Evolutionary conservation across 164 flowering plant species (phyloP), one percentile per base, ranked within the genome.

Genomic region (Nymphaea colorata): DNA sequence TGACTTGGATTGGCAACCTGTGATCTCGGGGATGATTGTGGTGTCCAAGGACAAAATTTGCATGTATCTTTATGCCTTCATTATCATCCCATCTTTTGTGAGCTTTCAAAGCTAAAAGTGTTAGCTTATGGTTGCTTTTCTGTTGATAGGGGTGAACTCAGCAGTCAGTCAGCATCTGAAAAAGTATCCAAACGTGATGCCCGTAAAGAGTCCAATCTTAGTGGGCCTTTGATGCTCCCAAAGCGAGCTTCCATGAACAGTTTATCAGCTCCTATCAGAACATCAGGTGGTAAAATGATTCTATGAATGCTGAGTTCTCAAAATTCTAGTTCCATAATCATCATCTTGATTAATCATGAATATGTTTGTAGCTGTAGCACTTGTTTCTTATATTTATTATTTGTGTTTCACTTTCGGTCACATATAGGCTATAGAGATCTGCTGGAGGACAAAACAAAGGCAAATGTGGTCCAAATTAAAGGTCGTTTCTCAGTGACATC

Each of bases 401-500:
- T 51, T 25, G 1, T 67, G 44, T 41, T 69, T n/a, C 71, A 72
- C 7, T 4, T 66, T 61, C 70, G 43, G 36, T 64, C 41, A 59
- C 62, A 42, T 43, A 6, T 66, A 95, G 99, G 93, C 53, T 90
- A 76, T 63, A 80, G 90, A 75, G 98, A 94, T 80, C 84, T 91
- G 16, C 69, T 88, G 76, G 99, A 95, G 44, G 98, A 95, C 62
- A 95, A 92, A 73, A 76, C 96, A 61, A 95, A 90, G 77, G 75
- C 87, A 64, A 95, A 83, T 79, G 75, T 92, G 67, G 94, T 95
- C 64, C 99, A 95, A 81, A 86, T 94, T 68, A 92, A 82, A 83
- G 99, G 99, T 61, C 79, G 99, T 18, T 95, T 95, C 75, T 95
- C 99, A 62, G 96, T 95, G n/a, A 95, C 98, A 65, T 95, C 98